Conservation (phyloP, 2,329 filamentous ascomycete species). For the Cercospora sp. region DNA sequence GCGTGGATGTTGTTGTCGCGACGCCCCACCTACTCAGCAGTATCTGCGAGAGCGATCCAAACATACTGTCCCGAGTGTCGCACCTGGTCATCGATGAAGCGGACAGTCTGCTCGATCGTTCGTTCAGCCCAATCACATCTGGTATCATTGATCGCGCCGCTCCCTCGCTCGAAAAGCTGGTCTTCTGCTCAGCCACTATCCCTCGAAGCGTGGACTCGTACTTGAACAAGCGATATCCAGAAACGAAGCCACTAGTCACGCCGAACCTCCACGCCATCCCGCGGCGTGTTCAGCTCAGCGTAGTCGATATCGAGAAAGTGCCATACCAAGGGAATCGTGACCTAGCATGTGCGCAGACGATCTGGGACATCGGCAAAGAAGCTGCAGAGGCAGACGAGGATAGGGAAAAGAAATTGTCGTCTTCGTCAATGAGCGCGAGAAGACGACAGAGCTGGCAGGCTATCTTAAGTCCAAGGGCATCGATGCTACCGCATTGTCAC, state of each 20-base stretch:
- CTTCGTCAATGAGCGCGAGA: constrained; percentile 95
- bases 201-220: constrained; percentile 84
- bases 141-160: constrained; percentile 78
- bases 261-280: constrained; percentile 96
- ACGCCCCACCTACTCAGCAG: constrained; percentile 88
- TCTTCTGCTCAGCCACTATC: constrained; percentile 95
- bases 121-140: constrained; percentile 81
- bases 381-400: constrained; percentile 57
- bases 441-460: constrained; percentile 74
- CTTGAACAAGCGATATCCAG: constrained; percentile 77
- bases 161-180: constrained; percentile 79
- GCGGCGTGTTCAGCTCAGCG: constrained; percentile 86
- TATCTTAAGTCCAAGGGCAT: constrained; percentile 85
- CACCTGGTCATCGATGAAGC: constrained; percentile 94
- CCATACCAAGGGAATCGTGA: constrained; percentile 91
- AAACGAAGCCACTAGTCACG: constrained; percentile 83
- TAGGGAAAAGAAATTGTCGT: constrained; percentile 82
- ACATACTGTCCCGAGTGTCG: constrained; percentile 85
- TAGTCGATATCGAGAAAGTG: constrained; percentile 88
- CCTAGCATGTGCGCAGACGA: constrained; percentile 89
- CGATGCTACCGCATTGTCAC: constrained; percentile 78
- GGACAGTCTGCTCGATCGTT: constrained; percentile 91
- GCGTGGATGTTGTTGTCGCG: constrained; percentile 81
- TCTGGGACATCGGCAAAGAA: constrained; percentile 89
- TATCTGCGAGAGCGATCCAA: constrained; percentile 85